These are phyloP conservation scores for Penicillium turbatum DNA, from an alignment of 495 filamentous ascomycete species.

Conservation along the genomic window DNA sequence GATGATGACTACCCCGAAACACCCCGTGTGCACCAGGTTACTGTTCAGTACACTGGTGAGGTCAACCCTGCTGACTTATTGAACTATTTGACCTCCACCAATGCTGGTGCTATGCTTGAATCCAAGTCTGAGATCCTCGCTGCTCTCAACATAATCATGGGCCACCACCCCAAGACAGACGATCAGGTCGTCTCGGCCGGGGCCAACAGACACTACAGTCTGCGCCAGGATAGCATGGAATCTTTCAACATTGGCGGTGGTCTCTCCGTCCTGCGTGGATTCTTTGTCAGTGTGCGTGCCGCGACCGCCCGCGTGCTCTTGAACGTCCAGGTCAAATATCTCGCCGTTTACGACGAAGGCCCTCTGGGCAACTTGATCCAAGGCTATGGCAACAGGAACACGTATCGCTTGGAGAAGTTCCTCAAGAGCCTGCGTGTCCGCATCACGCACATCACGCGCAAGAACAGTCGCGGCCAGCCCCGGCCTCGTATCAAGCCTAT, in stretches of 20 bases:
- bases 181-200: constrained; percentile 30
- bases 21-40: constrained; percentile 44
- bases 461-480: constrained; percentile 32
- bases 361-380: constrained; percentile 26
- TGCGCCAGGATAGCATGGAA: constrained; percentile 24
- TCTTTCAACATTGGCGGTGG: constrained; percentile 34
- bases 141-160: constrained; percentile 53
- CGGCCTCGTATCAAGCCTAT: constrained; percentile 42
- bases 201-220: constrained; percentile 40
- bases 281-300: constrained; percentile 61
- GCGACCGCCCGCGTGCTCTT: constrained; percentile 61
- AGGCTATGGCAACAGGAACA: constrained; percentile 13
- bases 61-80: constrained; percentile 48
- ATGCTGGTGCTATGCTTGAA: constrained; percentile 35
- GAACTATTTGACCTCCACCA: constrained; percentile 50
- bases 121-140: constrained; percentile 41
- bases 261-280: constrained; percentile 56
- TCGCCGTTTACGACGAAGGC: constrained; percentile 37
- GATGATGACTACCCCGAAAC: constrained; percentile 38
- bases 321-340: constrained; percentile 53
- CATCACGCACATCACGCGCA: constrained; percentile 34
- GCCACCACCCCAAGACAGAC: constrained; percentile 36
- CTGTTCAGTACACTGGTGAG: constrained; percentile 36
- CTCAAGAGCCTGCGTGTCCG: constrained; percentile 44
- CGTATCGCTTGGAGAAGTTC: constrained; percentile 35